Conservation (phyloP, 441 rosid genomes). For the Corymbia citriodora region DNA sequence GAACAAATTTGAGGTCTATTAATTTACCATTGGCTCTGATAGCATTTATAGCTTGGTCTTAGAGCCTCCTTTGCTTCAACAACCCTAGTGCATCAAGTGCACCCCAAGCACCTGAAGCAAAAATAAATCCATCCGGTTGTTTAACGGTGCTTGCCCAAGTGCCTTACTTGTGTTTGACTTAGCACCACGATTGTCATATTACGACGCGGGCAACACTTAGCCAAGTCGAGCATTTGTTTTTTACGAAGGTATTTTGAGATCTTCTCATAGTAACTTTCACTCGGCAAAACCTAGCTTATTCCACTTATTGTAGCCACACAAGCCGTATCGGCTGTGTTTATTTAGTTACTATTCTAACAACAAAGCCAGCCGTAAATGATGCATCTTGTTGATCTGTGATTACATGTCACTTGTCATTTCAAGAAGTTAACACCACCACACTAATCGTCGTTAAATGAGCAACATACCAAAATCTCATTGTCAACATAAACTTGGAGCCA, state of each 20-base stretch:
- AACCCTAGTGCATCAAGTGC: background rate
- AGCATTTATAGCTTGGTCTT: background rate
- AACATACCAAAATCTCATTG: background rate
- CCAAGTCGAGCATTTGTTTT: background rate
- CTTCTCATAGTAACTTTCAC: background rate
- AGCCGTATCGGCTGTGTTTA: background rate
- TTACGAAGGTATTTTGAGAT: background rate
- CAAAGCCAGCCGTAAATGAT: background rate
- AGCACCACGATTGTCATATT: background rate
- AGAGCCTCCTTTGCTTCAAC: background rate
- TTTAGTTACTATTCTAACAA: no score
- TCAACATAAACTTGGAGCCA: background rate
- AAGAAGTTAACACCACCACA: background rate
- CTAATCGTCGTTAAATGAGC: background rate
- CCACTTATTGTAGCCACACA: background rate
- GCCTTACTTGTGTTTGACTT: background rate
- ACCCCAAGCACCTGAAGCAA: background rate
- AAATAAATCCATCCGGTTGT: background rate
- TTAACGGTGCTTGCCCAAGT: background rate
- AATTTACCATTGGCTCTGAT: background rate
- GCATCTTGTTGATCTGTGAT: background rate
- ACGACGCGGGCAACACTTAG: background rate
- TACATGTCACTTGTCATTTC: background rate
- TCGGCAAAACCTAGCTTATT: background rate
- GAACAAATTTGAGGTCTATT: background rate